Conservation (phyloP, 208 protist species). For the Trypanosomatidae sp. region DNA sequence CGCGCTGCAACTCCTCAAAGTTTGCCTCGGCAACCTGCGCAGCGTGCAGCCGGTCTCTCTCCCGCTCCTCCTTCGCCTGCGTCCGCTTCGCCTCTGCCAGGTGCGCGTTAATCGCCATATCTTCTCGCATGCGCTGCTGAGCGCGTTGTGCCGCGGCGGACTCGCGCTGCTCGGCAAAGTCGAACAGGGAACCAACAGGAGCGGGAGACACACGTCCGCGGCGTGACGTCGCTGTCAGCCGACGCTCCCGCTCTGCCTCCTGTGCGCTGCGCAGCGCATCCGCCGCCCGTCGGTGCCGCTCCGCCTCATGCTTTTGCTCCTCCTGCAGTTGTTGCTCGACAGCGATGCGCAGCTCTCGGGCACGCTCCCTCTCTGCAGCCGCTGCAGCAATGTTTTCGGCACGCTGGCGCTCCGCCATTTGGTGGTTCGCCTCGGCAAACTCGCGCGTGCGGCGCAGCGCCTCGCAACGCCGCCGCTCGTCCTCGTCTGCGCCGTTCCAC, state of each 20-base stretch:
- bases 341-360: too few species aligned
- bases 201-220: too few species aligned
- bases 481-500: slow-evolving; percentile 17
- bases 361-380: not conserved
- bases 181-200: slow-evolving; percentile 21
- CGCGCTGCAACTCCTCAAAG: slow-evolving; percentile 24
- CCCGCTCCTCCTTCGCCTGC: slow-evolving; percentile 14
- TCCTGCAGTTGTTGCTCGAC: too few species aligned
- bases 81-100: slow-evolving; percentile 24
- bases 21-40: slow-evolving; percentile 13
- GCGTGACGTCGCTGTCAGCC: not conserved
- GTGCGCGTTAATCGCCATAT: slow-evolving; percentile 20
- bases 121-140: slow-evolving; percentile 25
- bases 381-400: slow-evolving; percentile 13
- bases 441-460: slow-evolving; percentile 11
- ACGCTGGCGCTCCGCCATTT: slow-evolving; percentile 5
- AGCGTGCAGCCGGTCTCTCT: slow-evolving; percentile 20
- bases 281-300: slow-evolving; percentile 11
- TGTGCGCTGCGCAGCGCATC: slow-evolving; percentile 17
- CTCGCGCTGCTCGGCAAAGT: slow-evolving; percentile 22
- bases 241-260: slow-evolving; percentile 12
- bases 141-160: slow-evolving; percentile 3
- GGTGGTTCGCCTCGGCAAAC: slow-evolving; percentile 17
- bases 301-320: slow-evolving; percentile 8
- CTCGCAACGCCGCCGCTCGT: slow-evolving; percentile 9